Percentiles rank a stretch among this genome's conserved stretches.
Conservation (phyloP, 2,329 filamentous ascomycete species). For the Hypoxylon sp. region DNA sequence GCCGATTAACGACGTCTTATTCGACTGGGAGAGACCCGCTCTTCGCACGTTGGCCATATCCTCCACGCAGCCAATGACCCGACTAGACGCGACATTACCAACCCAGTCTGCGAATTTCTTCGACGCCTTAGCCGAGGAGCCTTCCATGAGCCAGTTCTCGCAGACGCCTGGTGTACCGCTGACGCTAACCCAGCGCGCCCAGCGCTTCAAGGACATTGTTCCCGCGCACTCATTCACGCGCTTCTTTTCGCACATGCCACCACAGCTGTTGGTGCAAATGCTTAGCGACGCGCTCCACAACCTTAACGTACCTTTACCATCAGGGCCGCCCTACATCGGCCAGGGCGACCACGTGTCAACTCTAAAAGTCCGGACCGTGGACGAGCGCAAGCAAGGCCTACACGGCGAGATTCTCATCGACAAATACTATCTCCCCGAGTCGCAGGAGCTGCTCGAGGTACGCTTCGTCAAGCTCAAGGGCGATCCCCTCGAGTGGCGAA, state of each 20-base stretch:
- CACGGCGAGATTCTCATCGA: conserved; percentile 84
- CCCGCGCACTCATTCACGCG: conserved; percentile 89
- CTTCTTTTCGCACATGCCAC: conserved; percentile 88
- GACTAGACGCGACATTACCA: conserved; percentile 57
- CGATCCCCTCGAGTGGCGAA: conserved; percentile 94
- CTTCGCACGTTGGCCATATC: conserved; percentile 67
- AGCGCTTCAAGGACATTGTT: conserved; percentile 90
- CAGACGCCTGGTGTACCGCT: conserved; percentile 83
- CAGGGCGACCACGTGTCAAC: conserved; percentile 71
- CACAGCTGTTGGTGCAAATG: conserved; percentile 82
- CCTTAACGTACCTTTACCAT: conserved; percentile 82
- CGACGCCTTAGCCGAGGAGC: conserved; percentile 85
- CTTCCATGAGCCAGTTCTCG: conserved; percentile 88
- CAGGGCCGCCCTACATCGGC: conserved; percentile 59
- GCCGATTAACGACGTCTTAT: conserved; percentile 79
- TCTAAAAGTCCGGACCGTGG: conserved; percentile 81
- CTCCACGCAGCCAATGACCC: conserved; percentile 65
- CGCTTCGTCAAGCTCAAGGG: conserved; percentile 95
- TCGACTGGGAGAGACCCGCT: conserved; percentile 88
- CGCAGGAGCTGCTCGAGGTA: conserved; percentile 81
- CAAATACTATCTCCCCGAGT: conserved; percentile 69
- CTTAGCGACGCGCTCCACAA: conserved; percentile 86
- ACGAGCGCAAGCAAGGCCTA: conserved; percentile 79
- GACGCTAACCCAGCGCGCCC: conserved; percentile 89
- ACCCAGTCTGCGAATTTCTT: conserved; percentile 60